A percentile compares a stretch with the other conserved stretches of the same genome.
Conservation (phyloP, 768 basidiomycete species). For the Phylloporus sp. region DNA sequence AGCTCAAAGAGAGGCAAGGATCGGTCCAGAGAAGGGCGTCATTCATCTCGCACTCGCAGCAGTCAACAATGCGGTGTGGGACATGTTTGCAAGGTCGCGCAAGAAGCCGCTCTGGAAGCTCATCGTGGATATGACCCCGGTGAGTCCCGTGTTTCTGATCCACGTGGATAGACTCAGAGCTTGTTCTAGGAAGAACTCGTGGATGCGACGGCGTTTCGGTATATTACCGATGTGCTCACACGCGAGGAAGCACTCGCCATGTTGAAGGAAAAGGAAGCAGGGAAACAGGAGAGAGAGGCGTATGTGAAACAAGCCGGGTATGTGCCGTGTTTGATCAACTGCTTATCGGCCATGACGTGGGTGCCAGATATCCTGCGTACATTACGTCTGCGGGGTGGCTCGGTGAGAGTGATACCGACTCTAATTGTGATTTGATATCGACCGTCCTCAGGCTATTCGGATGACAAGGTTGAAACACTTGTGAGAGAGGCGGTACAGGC, state of each 20-base stretch:
- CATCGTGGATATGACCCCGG: constrained; percentile 82
- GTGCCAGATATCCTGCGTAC: constrained; percentile 80
- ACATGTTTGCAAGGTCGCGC: constrained; percentile 75
- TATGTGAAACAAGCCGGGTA: constrained; percentile 66
- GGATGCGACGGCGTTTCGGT: constrained; percentile 71
- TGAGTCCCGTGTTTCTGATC: constrained; percentile 26
- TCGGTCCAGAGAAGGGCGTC: constrained; percentile 90
- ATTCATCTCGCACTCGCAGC: constrained; percentile 86
- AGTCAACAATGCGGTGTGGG: constrained; percentile 90
- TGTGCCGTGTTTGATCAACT: constrained; percentile 10
- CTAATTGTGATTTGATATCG: not conserved
- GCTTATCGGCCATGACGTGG: constrained; percentile 2
- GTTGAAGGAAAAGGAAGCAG: constrained; percentile 67
- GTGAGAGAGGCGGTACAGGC: constrained; percentile 78
- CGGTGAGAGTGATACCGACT: constrained; percentile 35
- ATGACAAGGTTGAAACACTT: constrained; percentile 82
- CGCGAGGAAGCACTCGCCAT: constrained; percentile 81
- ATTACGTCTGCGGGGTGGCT: constrained; percentile 92
- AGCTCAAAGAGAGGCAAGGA: constrained; percentile 35
- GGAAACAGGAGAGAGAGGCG: constrained; percentile 73
- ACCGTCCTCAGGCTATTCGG: constrained; percentile 59
- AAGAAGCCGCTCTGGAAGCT: constrained; percentile 92
- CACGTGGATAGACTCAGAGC: not conserved
- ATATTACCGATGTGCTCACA: constrained; percentile 89
- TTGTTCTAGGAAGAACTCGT: constrained; percentile 68